Conservation (phyloP, 2,329 filamentous ascomycete species). For the Seiridium cupressi region DNA sequence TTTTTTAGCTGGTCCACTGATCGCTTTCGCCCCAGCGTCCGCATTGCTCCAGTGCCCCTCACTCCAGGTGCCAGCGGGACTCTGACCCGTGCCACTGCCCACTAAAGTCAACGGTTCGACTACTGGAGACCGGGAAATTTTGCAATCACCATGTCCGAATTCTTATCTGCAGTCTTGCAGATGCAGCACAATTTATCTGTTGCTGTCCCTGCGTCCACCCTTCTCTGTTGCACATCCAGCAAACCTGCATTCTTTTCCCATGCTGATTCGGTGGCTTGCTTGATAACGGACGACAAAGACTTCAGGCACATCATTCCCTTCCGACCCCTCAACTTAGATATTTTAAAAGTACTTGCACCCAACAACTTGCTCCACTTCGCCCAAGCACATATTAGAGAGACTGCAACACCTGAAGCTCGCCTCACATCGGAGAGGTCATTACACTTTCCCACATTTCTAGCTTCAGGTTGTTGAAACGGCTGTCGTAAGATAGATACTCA, state of each 20-base stretch:
- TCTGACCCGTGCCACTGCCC: no score
- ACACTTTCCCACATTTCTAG: conserved; percentile 13
- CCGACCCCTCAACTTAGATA: no score
- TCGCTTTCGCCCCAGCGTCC: neutral
- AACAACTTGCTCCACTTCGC: neutral
- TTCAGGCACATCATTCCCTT: no score
- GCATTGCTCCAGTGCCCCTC: no score
- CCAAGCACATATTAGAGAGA: neutral
- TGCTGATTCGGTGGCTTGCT: neutral
- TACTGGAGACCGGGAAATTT: neutral
- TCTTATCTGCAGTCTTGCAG: neutral
- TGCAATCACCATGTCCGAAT: conserved; percentile 1
- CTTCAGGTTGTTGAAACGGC: conserved; percentile 34
- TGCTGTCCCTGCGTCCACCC: neutral
- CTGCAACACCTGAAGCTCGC: conserved; percentile 18
- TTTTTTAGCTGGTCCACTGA: neutral
- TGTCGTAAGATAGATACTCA: conserved; percentile 43
- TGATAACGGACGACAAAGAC: neutral
- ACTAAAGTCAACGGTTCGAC: neutral
- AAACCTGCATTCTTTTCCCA: neutral
- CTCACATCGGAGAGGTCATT: conserved; percentile 9
- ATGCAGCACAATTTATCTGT: neutral
- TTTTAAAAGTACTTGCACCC: no score
- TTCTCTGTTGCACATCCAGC: neutral
- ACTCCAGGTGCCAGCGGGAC: no score